A percentile compares a stretch with the other conserved stretches of the same genome.
Evolutionary conservation across 1,284 basidiomycete genomes (phyloP).

Genomic region (Singerocomus rubriflavus): DNA sequence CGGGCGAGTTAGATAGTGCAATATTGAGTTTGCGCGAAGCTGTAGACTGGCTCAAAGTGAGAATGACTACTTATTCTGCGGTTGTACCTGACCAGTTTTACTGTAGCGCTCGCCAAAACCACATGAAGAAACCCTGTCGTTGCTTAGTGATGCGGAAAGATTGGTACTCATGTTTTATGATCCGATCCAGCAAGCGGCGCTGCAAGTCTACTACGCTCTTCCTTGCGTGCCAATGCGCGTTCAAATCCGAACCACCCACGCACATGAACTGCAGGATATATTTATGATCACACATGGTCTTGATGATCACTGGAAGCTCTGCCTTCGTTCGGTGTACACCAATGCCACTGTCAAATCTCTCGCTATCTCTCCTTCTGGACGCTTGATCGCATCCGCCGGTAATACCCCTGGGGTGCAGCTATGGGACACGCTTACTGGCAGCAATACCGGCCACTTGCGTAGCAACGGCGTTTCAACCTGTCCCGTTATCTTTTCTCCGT

Average conservation of each 20-base stretch:
- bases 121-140: conserved; percentile 5
- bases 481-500: conserved; percentile 23
- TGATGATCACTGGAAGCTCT: conserved; percentile 15
- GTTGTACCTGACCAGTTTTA: background rate
- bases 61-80: background rate
- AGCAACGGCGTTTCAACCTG: conserved; percentile 10
- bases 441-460: conserved; percentile 14
- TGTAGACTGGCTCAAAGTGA: conserved; percentile 20
- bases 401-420: conserved; percentile 18
- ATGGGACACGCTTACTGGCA: conserved; percentile 21
- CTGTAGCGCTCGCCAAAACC: conserved; percentile 6
- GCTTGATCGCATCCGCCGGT: conserved; percentile 20
- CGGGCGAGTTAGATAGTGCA: conserved; percentile 16
- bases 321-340: conserved; percentile 15
- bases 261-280: conserved; percentile 12
- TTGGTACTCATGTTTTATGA: conserved; percentile 24
- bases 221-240: conserved; percentile 12
- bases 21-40: conserved; percentile 15
- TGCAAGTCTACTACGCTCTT: conserved; percentile 23
- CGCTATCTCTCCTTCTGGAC: conserved; percentile 17
- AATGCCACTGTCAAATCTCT: conserved; percentile 13
- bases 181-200: conserved; percentile 15
- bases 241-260: conserved; percentile 17
- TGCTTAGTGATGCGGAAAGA: conserved; percentile 23
- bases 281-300: conserved; percentile 14